Evolutionary conservation across 495 filamentous ascomycete genomes (phyloP).

Genomic region (Echria macrotheca): DNA sequence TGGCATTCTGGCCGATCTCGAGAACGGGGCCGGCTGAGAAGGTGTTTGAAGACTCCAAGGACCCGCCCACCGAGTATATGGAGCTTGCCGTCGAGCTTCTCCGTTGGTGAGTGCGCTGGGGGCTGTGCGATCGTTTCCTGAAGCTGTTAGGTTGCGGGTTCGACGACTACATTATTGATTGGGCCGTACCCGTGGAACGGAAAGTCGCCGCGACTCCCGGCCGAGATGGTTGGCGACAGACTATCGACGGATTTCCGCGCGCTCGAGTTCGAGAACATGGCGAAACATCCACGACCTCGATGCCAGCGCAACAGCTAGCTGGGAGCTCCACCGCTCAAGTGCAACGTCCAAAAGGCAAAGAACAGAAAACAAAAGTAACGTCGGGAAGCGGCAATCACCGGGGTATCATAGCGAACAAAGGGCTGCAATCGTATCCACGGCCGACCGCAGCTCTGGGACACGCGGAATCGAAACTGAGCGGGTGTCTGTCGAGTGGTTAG

Average conservation of each 20-base stretch:
- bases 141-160: conserved; percentile 23
- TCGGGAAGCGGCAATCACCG: conserved; percentile 17
- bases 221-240: conserved; percentile 49
- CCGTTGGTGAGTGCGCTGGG: conserved; percentile 34
- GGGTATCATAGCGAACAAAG: conserved; percentile 30
- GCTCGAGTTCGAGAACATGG: conserved; percentile 59
- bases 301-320: too few species aligned
- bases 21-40: conserved; percentile 56
- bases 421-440: background rate
- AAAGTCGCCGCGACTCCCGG: conserved; percentile 50
- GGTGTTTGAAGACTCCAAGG: conserved; percentile 59
- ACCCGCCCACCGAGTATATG: conserved; percentile 69
- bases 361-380: background rate
- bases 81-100: conserved; percentile 86
- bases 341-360: background rate
- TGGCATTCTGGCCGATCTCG: conserved; percentile 83
- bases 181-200: conserved; percentile 47
- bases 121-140: conserved; percentile 25
- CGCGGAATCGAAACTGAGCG: too few species aligned
- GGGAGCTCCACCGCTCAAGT: background rate
- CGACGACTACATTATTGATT: background rate
- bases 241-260: conserved; percentile 69
- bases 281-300: too few species aligned
- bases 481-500: too few species aligned
- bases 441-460: background rate